A percentile compares a stretch with the other conserved stretches of the same genome.
These are phyloP conservation scores for Emericellopsis cladophorae DNA, from an alignment of 2,329 filamentous ascomycete species.

Conservation along the genomic window DNA sequence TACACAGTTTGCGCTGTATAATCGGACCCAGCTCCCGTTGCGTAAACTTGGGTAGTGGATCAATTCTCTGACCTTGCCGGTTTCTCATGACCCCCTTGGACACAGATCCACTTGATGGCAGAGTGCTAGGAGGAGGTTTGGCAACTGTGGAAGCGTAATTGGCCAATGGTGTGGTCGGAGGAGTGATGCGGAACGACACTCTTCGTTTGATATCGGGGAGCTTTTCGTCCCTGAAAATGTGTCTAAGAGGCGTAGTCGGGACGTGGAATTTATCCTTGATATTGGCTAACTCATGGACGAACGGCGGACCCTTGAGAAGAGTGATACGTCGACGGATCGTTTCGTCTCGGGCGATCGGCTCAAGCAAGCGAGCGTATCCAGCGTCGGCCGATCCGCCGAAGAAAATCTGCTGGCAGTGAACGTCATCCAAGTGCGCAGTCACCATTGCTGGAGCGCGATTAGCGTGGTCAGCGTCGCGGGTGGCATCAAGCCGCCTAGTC, in stretches of 20 bases:
- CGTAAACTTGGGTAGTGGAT: constrained; percentile 9
- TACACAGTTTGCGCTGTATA: constrained; percentile 18
- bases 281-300: constrained; percentile 19
- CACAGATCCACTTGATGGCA: too few species aligned
- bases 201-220: constrained; percentile 6
- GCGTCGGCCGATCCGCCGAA: constrained; percentile 28
- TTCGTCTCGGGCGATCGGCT: constrained; percentile 12
- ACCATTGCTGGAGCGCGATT: constrained; percentile 12
- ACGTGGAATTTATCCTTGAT: constrained; percentile 12
- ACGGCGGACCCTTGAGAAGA: constrained; percentile 23
- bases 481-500: constrained; percentile 4
- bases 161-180: constrained; percentile 7
- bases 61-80: constrained; percentile 12
- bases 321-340: constrained; percentile 16
- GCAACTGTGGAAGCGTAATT: constrained; percentile 6
- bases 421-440: constrained; percentile 17
- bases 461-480: too few species aligned
- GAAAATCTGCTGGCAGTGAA: constrained; percentile 24
- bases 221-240: constrained; percentile 12
- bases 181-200: constrained; percentile 7
- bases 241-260: constrained; percentile 9
- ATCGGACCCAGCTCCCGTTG: constrained; percentile 6
- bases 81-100: too few species aligned
- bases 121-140: too few species aligned
- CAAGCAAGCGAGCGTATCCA: constrained; percentile 26